These are phyloP conservation scores for Triticum turgidum DNA, from an alignment of 176 grass and related monocot genomes.

Conservation along the genomic window DNA sequence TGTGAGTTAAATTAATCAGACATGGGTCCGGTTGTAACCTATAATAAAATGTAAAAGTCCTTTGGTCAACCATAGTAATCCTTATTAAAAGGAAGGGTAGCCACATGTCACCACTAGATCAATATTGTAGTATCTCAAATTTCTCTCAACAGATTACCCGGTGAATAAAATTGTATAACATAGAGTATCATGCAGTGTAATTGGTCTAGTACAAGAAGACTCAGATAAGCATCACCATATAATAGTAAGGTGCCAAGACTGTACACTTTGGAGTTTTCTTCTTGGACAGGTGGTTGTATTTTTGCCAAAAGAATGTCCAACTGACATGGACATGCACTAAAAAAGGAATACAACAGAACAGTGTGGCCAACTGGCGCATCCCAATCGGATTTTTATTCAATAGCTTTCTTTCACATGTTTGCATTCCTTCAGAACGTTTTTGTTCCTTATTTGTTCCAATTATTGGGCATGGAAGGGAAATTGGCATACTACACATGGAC, in stretches of 20 bases:
- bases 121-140: not conserved
- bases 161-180: not conserved
- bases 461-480: constrained; percentile 2
- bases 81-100: not conserved
- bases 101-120: not conserved
- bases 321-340: constrained; percentile 31
- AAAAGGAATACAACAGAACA: constrained; percentile 23
- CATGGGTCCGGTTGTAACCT: not conserved
- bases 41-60: not conserved
- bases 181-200: not conserved
- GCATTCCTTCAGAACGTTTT: not conserved
- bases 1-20: not conserved
- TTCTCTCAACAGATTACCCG: not conserved
- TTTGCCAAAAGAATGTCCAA: constrained; percentile 27
- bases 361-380: not conserved
- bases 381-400: constrained; percentile 2
- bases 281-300: constrained; percentile 1
- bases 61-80: not conserved
- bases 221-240: not conserved
- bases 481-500: not conserved
- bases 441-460: not conserved
- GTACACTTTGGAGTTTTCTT: constrained; percentile 33
- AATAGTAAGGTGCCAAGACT: not conserved
- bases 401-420: constrained; percentile 5
- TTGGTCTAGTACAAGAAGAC: not conserved